Base-by-base conservation (phyloP, 2,329 filamentous ascomycete genomes). In the Diaporthe sp. region DNA sequence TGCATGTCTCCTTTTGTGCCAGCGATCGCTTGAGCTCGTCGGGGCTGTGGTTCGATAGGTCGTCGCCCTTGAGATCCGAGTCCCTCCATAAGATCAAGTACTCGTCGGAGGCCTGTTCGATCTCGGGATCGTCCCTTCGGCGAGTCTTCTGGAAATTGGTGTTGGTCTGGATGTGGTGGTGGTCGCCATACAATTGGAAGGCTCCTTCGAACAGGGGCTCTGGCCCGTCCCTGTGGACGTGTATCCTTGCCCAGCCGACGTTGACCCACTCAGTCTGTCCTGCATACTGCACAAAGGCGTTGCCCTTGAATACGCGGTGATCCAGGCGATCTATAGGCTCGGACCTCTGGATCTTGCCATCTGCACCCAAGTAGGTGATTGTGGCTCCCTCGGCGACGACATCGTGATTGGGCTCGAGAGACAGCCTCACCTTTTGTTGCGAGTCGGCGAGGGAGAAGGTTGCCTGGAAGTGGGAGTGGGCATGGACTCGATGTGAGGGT, bases 1-100 rank as follows among this genome's bases (percentile, higher is more conserved):
- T 87, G 83, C 97, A 99, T 7, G 89, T 87, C 9, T 87, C 84
- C 22, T 84, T 83, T 42, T 83, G 81, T 55, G 82, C 80, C 12
- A 85, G 76, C 72, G 87, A 87, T 77, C 94, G 90, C 85, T 92
- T 94, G 79, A 97, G 84, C 77, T 96, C 93, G 31, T 87, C 85
- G 73, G 90, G 89, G 51, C 85, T 84, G n/a, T 81, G 81, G 77
- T 80, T 68, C n/a, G 34, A 42, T 17, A 53, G 55, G 17, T 60
- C 49, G 75, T 82, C 80, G 25, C 83, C 80, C 44, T 86, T 83
- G 81, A 98, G 91, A 83, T 99, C 97, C 39, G 95, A 98, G 82
- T 98, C 96, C 78, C 96, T 91, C 89, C 95, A 98, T 1, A 98
- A 90, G 49, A 98, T 89, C 96, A 99, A 97, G 81, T 91, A 93